These are phyloP conservation scores for Ophiostoma angusticollis DNA, from an alignment of 2,329 filamentous ascomycete species.

Conservation along the genomic window DNA sequence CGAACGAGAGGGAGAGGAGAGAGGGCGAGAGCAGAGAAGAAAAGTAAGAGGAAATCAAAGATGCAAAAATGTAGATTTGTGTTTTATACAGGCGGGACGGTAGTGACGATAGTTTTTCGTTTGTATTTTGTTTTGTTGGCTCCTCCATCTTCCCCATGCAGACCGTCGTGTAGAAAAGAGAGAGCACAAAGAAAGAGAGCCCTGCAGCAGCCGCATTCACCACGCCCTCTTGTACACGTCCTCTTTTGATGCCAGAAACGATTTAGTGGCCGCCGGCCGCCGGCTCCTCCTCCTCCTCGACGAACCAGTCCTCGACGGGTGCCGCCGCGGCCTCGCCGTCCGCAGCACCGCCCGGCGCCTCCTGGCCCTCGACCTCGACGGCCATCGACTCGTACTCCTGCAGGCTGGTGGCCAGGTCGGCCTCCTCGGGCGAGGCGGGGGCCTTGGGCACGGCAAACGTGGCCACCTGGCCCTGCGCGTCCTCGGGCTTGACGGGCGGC, in stretches of 20 bases:
- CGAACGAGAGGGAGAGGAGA: no score
- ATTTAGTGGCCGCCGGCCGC: constrained; percentile 29
- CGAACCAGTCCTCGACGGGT: constrained; percentile 61
- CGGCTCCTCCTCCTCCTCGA: constrained; percentile 61
- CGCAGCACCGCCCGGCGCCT: constrained; percentile 47
- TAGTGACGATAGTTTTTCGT: no score
- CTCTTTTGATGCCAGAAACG: constrained; percentile 1
- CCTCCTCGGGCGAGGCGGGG: constrained; percentile 83
- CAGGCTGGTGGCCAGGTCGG: constrained; percentile 80
- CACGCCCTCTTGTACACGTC: no score
- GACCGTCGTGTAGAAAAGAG: no score
- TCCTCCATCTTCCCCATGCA: no score
- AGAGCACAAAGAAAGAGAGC: no score
- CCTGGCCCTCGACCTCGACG: constrained; percentile 87
- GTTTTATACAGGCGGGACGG: no score
- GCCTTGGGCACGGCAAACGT: constrained; percentile 70
- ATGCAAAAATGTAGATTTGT: no score
- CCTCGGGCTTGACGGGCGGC: constrained; percentile 66
- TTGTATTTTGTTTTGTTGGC: no score
- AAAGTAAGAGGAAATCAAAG: no score
- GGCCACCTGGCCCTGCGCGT: constrained; percentile 83
- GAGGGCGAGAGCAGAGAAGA: no score
- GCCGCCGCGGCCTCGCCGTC: constrained; percentile 45
- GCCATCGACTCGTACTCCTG: constrained; percentile 89
- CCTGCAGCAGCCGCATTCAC: no score